Base-by-base conservation (phyloP, 1,284 basidiomycete species). In the Ustilago sp. region DNA sequence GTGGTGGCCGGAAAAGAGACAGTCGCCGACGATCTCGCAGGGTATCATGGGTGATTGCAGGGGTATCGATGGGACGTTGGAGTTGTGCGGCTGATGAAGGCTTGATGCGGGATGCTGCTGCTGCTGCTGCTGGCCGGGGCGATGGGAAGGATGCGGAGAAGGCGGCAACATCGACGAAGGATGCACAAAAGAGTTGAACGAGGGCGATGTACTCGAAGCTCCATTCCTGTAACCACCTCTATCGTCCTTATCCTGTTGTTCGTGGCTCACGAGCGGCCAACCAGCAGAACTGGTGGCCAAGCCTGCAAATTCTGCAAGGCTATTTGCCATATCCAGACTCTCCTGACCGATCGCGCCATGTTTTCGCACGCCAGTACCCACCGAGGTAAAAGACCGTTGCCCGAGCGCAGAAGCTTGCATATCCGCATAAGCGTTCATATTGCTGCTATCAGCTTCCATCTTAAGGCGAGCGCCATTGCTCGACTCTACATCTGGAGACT, bases 21-120 rank as follows among this genome's bases (percentile, higher is more conserved):
- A 74, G 52, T 74, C 72, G 28, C 72, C 72, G 12, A 74, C 67
- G 9, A 74, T 74, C 59, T 74, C 72, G 47, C 72, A 74, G 2
- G 72, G 59, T 5, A 55, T 45, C 3, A 31, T 3, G 2, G 62
- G 48, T 2, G 51, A 19, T 17, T 53, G 68, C 8, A 65, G 48
- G 8, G 53, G 35, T 12, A 55, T 41, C 31, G 55, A 34, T 34
- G 52, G 2, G 8, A 34, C 34, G 50, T 28, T 36, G 11, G 56
- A 19, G 36, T 47, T 19, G 35, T 34, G 28, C 15, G 43, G 53
- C 35, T 43, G 41, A 11, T 60, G 39, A 19, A 41, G 54, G 15
- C 34, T 32, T 4, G 23, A 23, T 3, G 41, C 54, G 34, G 47
- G 51, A 11, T 61, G 51, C n/a, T 38, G 54, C 19, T 38, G 19